Base-by-base conservation (phyloP, 208 protist species). In the Leishmania tarentolae region DNA sequence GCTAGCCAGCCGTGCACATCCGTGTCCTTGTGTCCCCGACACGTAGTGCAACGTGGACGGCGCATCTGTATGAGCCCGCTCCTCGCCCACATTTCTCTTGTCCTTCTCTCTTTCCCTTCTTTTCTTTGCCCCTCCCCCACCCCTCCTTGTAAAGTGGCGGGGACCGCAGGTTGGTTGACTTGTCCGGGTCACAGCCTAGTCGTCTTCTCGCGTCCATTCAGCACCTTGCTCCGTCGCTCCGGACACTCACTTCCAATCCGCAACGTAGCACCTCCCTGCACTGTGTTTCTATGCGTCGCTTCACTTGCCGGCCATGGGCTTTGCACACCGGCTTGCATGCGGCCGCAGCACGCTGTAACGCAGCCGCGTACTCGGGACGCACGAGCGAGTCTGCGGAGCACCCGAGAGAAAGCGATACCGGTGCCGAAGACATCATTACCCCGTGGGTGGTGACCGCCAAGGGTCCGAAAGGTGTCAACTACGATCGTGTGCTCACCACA, bases 371-470 rank as follows among this genome's bases (percentile, higher is more conserved):
- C 13, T 57, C 72, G 42, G 52, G 35, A 46, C 21, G 35, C 7
- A 6, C 50, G 2, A 21, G 69, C 28, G 52, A 56, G 42, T 50
- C n/a, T n/a, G 21, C 15, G 35, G 9, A 56, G 44, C 50, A 61
- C 53, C 7, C 40, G 15, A 69, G 35, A 42, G 72, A 53, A 24
- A 35, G 31, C 2, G 79, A 61, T 40, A 40, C 21, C 69, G 21
- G 15, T 5, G 75, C 61, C 2, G 90, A 86, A 2, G 91, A 94
- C 66, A 83, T 94, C 2, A 85, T 97, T 56, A 97, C 94, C 35
- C 94, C 94, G 46, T 97, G 94, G 93, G 81, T 59, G 40, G 94
- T 97, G 15, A 37, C 75, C 11, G 94, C 93, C n/a, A 91, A 91
- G 70, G 93, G 93, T 0, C 91, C 93, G 4, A 71, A 85, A 47